phyloP scores from a whole-genome alignment of 352 stramenopile species.

The Pythium phragmiticola region DNA sequence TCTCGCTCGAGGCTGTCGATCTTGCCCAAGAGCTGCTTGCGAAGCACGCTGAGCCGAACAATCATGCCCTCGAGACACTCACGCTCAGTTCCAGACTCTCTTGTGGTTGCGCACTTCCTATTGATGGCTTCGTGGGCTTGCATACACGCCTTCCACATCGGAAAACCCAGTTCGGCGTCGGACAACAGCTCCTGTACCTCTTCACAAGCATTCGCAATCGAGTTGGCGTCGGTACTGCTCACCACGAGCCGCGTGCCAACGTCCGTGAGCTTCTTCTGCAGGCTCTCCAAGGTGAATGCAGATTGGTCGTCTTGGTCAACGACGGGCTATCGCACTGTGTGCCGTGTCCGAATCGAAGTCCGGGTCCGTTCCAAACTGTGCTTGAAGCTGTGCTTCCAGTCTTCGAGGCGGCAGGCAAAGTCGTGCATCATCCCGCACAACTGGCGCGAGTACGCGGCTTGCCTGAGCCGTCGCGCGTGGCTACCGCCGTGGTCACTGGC shows the following conservation, averaged over 20 bases:
- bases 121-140: conserved; percentile 6
- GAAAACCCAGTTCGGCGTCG: conserved; percentile 1
- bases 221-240: background rate
- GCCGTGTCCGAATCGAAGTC: no score
- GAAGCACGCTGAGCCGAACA: conserved; percentile 3
- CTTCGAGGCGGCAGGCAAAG: conserved; percentile 3
- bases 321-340: background rate
- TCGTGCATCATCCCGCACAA: no score
- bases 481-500: no score
- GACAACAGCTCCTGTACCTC: background rate
- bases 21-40: conserved; percentile 5
- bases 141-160: conserved; percentile 8
- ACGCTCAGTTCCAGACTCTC: background rate
- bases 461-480: no score
- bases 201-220: background rate
- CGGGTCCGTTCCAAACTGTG: background rate
- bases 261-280: conserved; percentile 1
- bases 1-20: background rate
- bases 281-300: background rate
- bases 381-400: conserved; percentile 8
- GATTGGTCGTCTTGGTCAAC: background rate
- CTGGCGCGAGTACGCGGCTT: no score
- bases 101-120: background rate
- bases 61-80: background rate
- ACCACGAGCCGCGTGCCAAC: background rate